phyloP scores from a whole-genome alignment of 805 yeast genomes.

The Schizosaccharomyces cryophilus region DNA sequence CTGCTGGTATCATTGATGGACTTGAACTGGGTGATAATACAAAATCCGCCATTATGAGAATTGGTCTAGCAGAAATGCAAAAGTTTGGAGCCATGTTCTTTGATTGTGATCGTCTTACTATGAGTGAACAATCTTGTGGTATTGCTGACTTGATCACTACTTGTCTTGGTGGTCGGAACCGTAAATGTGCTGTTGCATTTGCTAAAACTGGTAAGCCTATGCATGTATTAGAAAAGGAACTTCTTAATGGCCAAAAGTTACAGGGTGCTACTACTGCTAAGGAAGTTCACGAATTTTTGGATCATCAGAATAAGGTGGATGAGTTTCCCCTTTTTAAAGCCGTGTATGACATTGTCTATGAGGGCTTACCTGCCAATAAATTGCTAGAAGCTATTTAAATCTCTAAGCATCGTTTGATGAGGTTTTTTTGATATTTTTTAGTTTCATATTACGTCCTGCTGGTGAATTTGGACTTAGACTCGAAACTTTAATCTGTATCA shows the following conservation, averaged over 20 bases:
- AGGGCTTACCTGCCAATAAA: conserved; percentile 44
- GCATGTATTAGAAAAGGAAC: conserved; percentile 55
- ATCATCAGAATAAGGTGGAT: conserved; percentile 23
- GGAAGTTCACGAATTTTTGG: conserved; percentile 73
- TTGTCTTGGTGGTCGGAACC: conserved; percentile 96
- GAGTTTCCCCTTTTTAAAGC: conserved; percentile 68
- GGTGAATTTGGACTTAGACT: too few species aligned
- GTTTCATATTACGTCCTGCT: neutral
- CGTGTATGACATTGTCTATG: conserved; percentile 64
- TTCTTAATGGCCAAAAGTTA: conserved; percentile 86
- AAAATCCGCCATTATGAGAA: conserved; percentile 88
- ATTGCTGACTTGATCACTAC: conserved; percentile 96
- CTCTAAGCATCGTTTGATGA: neutral
- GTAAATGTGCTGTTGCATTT: conserved; percentile 27
- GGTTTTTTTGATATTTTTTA: neutral
- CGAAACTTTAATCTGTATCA: too few species aligned
- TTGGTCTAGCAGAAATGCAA: conserved; percentile 77
- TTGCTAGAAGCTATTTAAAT: conserved; percentile 24
- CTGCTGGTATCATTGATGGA: conserved; percentile 94
- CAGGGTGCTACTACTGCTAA: conserved; percentile 80
- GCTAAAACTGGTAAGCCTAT: conserved; percentile 45
- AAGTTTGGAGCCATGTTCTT: conserved; percentile 62
- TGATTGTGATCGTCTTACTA: conserved; percentile 46
- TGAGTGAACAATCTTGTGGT: conserved; percentile 86
- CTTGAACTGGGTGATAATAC: conserved; percentile 98